Conservation (phyloP, 148 eudicot genomes). For the Diospyros kaki region DNA sequence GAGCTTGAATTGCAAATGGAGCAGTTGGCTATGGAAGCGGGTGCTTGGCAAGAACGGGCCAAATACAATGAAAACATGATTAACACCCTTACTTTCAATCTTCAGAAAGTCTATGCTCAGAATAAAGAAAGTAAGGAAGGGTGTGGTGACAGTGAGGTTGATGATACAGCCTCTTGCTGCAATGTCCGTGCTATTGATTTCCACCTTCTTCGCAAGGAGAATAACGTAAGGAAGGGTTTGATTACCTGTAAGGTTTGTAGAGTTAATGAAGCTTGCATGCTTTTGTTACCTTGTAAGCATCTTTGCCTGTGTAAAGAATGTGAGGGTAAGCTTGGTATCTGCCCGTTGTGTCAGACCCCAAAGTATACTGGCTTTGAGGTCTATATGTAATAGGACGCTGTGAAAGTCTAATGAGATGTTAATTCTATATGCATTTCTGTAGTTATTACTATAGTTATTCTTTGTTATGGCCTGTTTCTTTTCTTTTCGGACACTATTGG, state of each 20-base stretch:
- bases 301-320: constrained; percentile 62
- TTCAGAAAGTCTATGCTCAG: constrained; percentile 54
- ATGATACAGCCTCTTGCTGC: constrained; percentile 65
- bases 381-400: constrained; percentile 31
- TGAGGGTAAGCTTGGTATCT: constrained; percentile 47
- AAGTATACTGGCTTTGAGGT: constrained; percentile 56
- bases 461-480: not conserved
- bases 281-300: constrained; percentile 73
- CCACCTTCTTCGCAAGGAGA: constrained; percentile 43
- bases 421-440: not conserved
- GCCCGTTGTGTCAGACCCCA: constrained; percentile 52
- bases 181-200: constrained; percentile 50
- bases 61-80: constrained; percentile 47
- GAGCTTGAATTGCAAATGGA: constrained; percentile 50
- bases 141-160: constrained; percentile 64
- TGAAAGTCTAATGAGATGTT: constrained; percentile 7
- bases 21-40: constrained; percentile 44
- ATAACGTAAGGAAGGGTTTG: constrained; percentile 27
- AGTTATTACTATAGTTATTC: not conserved
- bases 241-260: constrained; percentile 58
- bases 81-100: constrained; percentile 43
- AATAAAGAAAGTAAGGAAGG: constrained; percentile 66
- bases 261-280: constrained; percentile 49
- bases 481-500: not conserved
- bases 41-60: constrained; percentile 57